These are phyloP conservation scores for Pecoramyces ruminantium DNA, from an alignment of 192 early-diverging fungal species.

Conservation along the genomic window DNA sequence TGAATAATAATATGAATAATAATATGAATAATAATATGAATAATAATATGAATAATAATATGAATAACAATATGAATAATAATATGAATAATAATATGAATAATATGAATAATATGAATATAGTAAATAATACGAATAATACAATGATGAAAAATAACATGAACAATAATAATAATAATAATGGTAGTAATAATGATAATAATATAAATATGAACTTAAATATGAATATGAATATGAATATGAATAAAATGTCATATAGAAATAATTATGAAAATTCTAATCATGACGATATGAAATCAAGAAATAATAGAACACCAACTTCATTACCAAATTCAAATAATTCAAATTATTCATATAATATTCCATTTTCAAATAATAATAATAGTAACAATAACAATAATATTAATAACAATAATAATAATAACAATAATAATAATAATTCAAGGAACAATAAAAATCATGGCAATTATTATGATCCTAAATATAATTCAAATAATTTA, in stretches of 20 bases:
- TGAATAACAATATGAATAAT: neutral
- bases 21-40: neutral
- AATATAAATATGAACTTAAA: neutral
- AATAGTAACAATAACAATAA: neutral
- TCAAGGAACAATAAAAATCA: neutral
- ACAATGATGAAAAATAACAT: neutral
- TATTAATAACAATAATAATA: no score
- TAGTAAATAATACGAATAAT: neutral
- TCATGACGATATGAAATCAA: neutral
- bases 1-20: neutral
- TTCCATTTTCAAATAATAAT: neutral
- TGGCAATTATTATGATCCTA: neutral
- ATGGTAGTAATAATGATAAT: neutral
- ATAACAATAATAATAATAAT: no score
- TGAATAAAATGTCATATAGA: neutral
- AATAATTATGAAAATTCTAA: neutral
- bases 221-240: neutral
- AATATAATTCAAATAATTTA: neutral
- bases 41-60: no score
- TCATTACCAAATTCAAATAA: neutral
- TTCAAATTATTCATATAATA: neutral
- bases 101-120: neutral
- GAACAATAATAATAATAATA: neutral
- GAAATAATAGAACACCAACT: neutral
- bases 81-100: neutral